Evolutionary conservation across 1,284 basidiomycete species (phyloP).

Genomic region (Cryptococcus amylolentus): DNA sequence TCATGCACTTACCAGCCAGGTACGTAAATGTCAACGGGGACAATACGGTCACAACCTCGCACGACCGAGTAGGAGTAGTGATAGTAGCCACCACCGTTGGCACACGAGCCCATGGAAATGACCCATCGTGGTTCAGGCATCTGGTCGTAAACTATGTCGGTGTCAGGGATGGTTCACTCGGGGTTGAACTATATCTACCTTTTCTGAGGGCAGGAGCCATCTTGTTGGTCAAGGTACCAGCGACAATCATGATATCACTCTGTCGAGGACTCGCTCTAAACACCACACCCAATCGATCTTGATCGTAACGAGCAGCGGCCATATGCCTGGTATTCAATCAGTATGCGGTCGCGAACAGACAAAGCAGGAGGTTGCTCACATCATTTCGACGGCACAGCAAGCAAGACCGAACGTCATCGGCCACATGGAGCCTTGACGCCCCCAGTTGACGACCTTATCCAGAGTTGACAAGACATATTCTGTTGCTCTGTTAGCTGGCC

Average conservation of each 20-base stretch:
- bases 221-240: conserved; percentile 98
- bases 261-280: conserved; percentile 98
- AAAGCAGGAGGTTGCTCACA: conserved; percentile 51
- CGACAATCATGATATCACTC: conserved; percentile 99
- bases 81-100: conserved; percentile 98
- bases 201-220: conserved; percentile 97
- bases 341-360: not conserved
- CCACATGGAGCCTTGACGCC: conserved; percentile 97
- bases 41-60: conserved; percentile 97
- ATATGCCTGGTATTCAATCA: conserved; percentile 35
- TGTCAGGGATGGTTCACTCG: not conserved
- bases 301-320: conserved; percentile 98
- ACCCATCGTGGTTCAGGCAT: conserved; percentile 98
- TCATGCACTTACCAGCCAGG: conserved; percentile 78
- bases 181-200: conserved; percentile 25
- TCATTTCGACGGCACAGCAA: conserved; percentile 99
- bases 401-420: conserved; percentile 98
- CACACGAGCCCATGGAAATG: conserved; percentile 98
- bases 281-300: conserved; percentile 94
- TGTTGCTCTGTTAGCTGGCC: conserved; percentile 37
- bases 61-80: conserved; percentile 98
- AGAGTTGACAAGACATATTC: conserved; percentile 95
- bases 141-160: conserved; percentile 73
- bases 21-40: conserved; percentile 96
- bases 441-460: conserved; percentile 98